Evolutionary conservation across 2,329 filamentous ascomycete species (phyloP).

Genomic region (Cladophialophora yegresii): DNA sequence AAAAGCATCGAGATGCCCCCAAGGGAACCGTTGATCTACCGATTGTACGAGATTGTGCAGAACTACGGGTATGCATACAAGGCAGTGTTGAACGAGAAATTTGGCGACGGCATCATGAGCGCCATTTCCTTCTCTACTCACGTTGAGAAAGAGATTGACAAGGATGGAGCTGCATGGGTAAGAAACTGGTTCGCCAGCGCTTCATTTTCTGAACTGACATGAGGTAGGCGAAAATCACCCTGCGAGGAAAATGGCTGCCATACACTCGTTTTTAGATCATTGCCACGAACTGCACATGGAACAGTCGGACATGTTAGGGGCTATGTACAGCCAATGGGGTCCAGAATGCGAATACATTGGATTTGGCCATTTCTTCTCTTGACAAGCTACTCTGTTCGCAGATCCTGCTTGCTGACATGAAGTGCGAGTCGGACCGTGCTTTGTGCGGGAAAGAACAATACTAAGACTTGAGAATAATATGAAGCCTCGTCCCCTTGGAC

Average conservation of each 20-base stretch:
- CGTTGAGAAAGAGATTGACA: conserved; percentile 90
- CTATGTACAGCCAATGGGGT: background rate
- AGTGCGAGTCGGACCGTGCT: background rate
- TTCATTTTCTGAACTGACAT: conserved; percentile 8
- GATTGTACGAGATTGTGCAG: conserved; percentile 90
- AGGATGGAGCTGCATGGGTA: conserved; percentile 72
- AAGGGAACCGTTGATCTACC: conserved; percentile 82
- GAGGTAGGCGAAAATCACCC: conserved; percentile 68
- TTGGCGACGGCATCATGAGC: conserved; percentile 93
- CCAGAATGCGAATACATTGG: background rate
- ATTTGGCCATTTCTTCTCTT: background rate
- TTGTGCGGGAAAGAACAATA: conserved; percentile 32
- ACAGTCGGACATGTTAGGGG: background rate
- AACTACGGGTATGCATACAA: conserved; percentile 98
- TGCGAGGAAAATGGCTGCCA: conserved; percentile 76
- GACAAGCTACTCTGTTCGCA: background rate
- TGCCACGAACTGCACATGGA: background rate
- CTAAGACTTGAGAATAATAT: conserved; percentile 32
- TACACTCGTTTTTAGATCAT: conserved; percentile 48
- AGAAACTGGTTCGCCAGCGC: background rate
- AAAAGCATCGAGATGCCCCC: conserved; percentile 79
- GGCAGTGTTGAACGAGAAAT: conserved; percentile 93
- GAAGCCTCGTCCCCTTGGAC: conserved; percentile 26
- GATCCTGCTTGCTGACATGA: background rate
- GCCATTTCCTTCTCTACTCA: conserved; percentile 88